Conservation (phyloP, 495 filamentous ascomycete species). For the Hypoxylon rickii region DNA sequence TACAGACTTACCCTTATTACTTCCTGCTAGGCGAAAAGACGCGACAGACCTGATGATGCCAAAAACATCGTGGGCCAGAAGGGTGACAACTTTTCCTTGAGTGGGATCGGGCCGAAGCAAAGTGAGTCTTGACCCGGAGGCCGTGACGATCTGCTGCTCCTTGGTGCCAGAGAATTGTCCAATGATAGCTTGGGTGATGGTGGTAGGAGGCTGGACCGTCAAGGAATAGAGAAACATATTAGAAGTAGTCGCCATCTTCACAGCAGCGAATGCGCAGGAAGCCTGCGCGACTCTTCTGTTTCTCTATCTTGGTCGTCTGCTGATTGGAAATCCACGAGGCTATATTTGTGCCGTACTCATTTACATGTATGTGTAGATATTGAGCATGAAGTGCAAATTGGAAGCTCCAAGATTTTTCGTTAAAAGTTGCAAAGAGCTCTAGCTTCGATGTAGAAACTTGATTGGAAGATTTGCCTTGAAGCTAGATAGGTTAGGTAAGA, state of each 20-base stretch:
- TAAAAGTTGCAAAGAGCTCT: constrained; percentile 18
- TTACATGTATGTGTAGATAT: too few species aligned
- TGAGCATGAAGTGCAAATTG: background rate
- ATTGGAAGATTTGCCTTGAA: constrained; percentile 13
- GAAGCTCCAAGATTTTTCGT: constrained; percentile 8
- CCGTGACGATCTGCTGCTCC: constrained; percentile 95
- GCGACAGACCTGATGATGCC: constrained; percentile 89
- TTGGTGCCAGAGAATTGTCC: constrained; percentile 94
- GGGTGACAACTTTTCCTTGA: constrained; percentile 80
- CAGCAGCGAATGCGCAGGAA: constrained; percentile 50
- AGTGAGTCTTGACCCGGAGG: constrained; percentile 85
- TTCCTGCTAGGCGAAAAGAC: constrained; percentile 88
- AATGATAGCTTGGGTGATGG: constrained; percentile 84
- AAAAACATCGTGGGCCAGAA: constrained; percentile 91
- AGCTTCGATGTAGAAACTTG: constrained; percentile 15
- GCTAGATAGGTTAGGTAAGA: background rate
- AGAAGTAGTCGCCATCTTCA: constrained; percentile 91
- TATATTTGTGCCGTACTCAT: too few species aligned
- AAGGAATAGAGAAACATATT: constrained; percentile 98
- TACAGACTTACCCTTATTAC: constrained; percentile 83
- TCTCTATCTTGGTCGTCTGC: constrained; percentile 22
- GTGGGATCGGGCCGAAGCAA: constrained; percentile 84
- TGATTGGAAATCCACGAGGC: too few species aligned
- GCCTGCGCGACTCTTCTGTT: constrained; percentile 53
- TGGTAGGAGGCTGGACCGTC: constrained; percentile 88